phyloP scores from a whole-genome alignment of 768 basidiomycete genomes.

The Termitomyces sp. region DNA sequence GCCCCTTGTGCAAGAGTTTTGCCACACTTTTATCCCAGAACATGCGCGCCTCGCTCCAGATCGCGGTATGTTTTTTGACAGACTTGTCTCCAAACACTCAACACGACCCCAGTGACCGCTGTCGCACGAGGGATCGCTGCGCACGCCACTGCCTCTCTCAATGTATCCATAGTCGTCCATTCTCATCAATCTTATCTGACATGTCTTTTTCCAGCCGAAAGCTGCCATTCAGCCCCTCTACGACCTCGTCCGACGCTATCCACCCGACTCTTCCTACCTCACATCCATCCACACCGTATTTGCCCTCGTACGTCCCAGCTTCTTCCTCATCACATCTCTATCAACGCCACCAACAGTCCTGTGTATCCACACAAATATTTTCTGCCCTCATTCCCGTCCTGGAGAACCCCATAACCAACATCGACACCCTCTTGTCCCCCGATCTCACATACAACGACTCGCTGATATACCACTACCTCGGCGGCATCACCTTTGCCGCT shows the following conservation, averaged over 20 bases:
- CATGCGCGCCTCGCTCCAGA: slow-evolving; percentile 66
- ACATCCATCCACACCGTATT: slow-evolving; percentile 70
- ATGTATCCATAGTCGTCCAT: slow-evolving; percentile 16
- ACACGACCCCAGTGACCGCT: slow-evolving; percentile 42
- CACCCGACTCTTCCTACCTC: slow-evolving; percentile 49
- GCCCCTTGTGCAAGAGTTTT: slow-evolving; percentile 49
- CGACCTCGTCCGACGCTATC: slow-evolving; percentile 57
- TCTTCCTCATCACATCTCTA: neutral
- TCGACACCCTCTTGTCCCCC: slow-evolving; percentile 47
- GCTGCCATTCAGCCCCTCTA: slow-evolving; percentile 53
- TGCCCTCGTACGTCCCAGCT: slow-evolving; percentile 40
- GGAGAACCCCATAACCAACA: slow-evolving; percentile 52
- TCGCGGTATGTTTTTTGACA: slow-evolving; percentile 36
- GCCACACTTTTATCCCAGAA: slow-evolving; percentile 51
- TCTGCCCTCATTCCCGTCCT: slow-evolving; percentile 57
- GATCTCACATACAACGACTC: slow-evolving; percentile 77
- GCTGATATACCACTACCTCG: slow-evolving; percentile 80
- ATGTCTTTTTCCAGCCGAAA: slow-evolving; percentile 19
- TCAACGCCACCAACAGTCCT: slow-evolving; percentile 35
- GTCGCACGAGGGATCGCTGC: slow-evolving; percentile 60
- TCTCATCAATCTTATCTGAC: neutral
- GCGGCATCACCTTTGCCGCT: slow-evolving; percentile 62
- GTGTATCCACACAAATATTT: slow-evolving; percentile 50
- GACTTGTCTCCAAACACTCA: neutral
- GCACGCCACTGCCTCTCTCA: slow-evolving; percentile 25